These are phyloP conservation scores for Candolleomyces aberdarensis DNA, from an alignment of 768 basidiomycete species.

Conservation along the genomic window DNA sequence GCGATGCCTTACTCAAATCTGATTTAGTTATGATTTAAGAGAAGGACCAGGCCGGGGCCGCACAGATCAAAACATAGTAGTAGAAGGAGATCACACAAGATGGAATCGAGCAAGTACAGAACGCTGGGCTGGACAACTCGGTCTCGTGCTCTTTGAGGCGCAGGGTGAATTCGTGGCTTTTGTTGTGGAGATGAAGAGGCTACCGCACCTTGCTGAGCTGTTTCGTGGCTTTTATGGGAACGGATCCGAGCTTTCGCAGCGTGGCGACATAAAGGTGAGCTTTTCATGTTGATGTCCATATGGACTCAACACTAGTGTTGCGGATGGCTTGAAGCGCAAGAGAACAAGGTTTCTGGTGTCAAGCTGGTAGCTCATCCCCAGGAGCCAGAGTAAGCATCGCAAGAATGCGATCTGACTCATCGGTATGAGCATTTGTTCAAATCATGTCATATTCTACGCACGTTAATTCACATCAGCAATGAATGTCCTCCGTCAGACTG, in stretches of 20 bases:
- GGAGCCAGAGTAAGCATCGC: slow-evolving; percentile 23
- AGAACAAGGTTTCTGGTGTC: slow-evolving; percentile 37
- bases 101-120: not conserved
- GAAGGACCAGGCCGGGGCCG: too few species aligned
- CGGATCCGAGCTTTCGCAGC: slow-evolving; percentile 25
- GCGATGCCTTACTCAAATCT: too few species aligned
- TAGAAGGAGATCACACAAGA: too few species aligned
- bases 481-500: too few species aligned
- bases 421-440: not conserved
- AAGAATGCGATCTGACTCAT: not conserved
- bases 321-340: slow-evolving; percentile 37
- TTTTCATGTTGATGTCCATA: slow-evolving; percentile 2
- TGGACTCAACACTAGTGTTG: slow-evolving; percentile 45
- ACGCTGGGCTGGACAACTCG: slow-evolving; percentile 27
- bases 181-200: slow-evolving; percentile 20
- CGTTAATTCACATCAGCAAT: too few species aligned
- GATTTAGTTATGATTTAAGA: too few species aligned
- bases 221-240: slow-evolving; percentile 18
- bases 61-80: too few species aligned
- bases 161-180: slow-evolving; percentile 10
- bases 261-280: slow-evolving; percentile 31
- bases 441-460: not conserved
- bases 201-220: slow-evolving; percentile 17
- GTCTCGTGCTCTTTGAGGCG: slow-evolving; percentile 22
- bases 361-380: slow-evolving; percentile 43